Evolutionary conservation across 108 stramenopile species (phyloP).

Genomic region (Epithemia pelagica): DNA sequence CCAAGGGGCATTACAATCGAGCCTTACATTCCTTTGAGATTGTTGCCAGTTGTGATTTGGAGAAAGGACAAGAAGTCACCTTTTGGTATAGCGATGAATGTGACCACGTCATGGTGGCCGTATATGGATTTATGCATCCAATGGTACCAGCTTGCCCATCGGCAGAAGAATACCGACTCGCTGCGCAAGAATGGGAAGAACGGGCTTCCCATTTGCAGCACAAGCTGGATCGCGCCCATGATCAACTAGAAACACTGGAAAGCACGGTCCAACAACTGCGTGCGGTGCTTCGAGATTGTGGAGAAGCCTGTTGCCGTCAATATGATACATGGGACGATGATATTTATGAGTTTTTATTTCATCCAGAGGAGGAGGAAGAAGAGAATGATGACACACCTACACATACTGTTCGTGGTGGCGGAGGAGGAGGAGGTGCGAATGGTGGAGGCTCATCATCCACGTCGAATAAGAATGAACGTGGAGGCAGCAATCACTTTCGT

Average conservation of each 20-base stretch:
- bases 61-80: constrained; percentile 73
- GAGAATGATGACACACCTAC: not conserved
- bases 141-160: constrained; percentile 14
- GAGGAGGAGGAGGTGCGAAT: not conserved
- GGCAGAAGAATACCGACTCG: constrained; percentile 5
- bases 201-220: not conserved
- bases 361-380: not conserved
- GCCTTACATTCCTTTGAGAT: constrained; percentile 66
- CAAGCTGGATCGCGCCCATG: not conserved
- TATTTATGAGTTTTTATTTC: not conserved
- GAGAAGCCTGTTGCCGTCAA: not conserved
- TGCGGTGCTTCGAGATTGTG: not conserved
- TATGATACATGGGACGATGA: not conserved
- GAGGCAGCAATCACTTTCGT: not conserved
- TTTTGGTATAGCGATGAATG: constrained; percentile 82
- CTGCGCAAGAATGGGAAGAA: constrained; percentile 4
- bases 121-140: constrained; percentile 74
- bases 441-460: not conserved
- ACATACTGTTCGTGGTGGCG: not conserved
- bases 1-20: constrained; percentile 60
- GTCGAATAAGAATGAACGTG: not conserved
- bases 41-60: constrained; percentile 65
- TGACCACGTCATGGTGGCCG: constrained; percentile 66
- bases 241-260: not conserved
- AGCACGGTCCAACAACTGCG: not conserved